phyloP scores from a whole-genome alignment of 2,329 filamentous ascomycete genomes.

The Fusarium robinianum region DNA sequence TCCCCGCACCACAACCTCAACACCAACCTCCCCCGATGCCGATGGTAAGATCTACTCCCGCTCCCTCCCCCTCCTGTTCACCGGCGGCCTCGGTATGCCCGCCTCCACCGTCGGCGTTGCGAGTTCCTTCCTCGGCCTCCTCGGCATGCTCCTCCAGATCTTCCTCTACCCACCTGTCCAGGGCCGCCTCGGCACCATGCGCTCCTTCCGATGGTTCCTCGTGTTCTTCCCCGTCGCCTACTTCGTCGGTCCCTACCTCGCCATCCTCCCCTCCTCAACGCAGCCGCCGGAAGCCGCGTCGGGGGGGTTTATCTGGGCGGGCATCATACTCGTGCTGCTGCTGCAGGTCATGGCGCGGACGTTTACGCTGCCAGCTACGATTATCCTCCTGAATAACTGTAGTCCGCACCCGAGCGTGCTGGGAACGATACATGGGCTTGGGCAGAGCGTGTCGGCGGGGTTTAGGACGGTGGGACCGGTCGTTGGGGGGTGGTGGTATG shows the following conservation, averaged over 20 bases:
- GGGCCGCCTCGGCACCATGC: conserved; percentile 65
- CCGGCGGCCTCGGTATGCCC: conserved; percentile 69
- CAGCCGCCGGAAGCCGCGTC: conserved; percentile 18
- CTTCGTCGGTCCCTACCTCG: conserved; percentile 68
- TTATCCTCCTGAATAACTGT: conserved; percentile 64
- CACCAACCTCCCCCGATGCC: conserved; percentile 38
- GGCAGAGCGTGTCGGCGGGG: conserved; percentile 53
- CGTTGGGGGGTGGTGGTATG: conserved; percentile 54
- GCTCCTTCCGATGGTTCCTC: conserved; percentile 67
- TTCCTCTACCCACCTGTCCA: conserved; percentile 70
- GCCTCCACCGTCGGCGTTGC: conserved; percentile 69
- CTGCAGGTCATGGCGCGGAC: conserved; percentile 75
- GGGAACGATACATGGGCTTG: conserved; percentile 60
- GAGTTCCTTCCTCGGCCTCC: conserved; percentile 69
- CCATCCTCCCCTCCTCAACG: conserved; percentile 46
- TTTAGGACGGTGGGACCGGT: conserved; percentile 56
- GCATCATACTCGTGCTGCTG: conserved; percentile 56
- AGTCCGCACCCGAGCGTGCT: conserved; percentile 62
- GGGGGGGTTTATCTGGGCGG: conserved; percentile 23
- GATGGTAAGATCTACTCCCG: conserved; percentile 36
- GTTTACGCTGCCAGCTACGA: conserved; percentile 63
- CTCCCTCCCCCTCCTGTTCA: conserved; percentile 57
- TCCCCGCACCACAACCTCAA: too few relatives aligned
- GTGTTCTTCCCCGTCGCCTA: conserved; percentile 71
- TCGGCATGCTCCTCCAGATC: conserved; percentile 71